Base-by-base conservation (phyloP, 1,139 yeast genomes). In the Debaryomyces robertsiae region DNA sequence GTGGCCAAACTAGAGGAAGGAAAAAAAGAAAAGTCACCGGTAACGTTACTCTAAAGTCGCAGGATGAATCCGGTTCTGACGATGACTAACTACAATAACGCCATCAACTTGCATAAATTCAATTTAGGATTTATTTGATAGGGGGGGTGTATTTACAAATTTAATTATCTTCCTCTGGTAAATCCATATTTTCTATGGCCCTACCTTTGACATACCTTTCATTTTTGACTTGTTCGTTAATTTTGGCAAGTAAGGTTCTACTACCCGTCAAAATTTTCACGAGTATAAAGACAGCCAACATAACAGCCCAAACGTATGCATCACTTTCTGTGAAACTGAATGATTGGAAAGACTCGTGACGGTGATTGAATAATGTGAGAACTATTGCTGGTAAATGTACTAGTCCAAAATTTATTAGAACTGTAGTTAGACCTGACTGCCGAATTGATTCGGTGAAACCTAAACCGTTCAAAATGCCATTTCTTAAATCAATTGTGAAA, bases 121-220 rank as follows among this genome's bases (percentile, higher is more conserved):
- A 16, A 23, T 32, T 32, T 14, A 32, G 23, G 13, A 16, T 19
- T 32, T 33, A 33, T 25, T 33, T 33, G 9, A 40, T 32, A 9
- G 27, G n/a, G 27, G n/a, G 13, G 25, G 30, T 24, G 27, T 32
- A 25, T 28, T 27, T 36, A 25, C 29, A 23, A 31, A 22, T 25
- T 23, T 25, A 18, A 9, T 18, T 24, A 11, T 46, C 46, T 13
- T 51, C 54, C 14, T 52, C 60, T 4, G 45, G 48, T 17, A 49
- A 53, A 17, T 71, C 73, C 28, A 74, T 65, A 54, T 82, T 84
- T 45, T 80, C 79, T 41, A 84, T 67, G 2, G 83, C 77, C 52
- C 81, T 76, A 1, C 86, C 87, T 44, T 73, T 74, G 9, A 81
- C 80, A 50, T 81, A 84, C 46, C 73, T 72, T 49, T 81, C 82